Conservation (phyloP, 768 basidiomycete species). For the Hericium coralloides region DNA sequence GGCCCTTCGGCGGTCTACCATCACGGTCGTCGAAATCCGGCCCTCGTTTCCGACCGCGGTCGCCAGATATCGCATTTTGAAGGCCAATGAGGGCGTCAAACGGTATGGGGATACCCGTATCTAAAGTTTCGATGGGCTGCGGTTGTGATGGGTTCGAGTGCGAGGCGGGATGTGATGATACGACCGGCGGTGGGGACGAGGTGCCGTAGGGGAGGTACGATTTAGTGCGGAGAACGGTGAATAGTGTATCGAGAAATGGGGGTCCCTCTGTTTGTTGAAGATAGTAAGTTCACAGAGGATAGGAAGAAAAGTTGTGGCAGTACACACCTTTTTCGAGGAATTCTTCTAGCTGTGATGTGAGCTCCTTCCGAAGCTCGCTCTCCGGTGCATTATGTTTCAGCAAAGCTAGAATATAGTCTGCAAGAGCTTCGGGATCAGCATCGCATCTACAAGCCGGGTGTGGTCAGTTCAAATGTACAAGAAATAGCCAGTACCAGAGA, state of each 20-base stretch:
- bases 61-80: constrained; percentile 32
- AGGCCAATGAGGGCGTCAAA: constrained; percentile 53
- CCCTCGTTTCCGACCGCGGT: constrained; percentile 57
- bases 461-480: constrained; percentile 4
- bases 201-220: constrained; percentile 73
- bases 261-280: constrained; percentile 41
- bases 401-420: constrained; percentile 90
- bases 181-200: constrained; percentile 21
- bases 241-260: constrained; percentile 78
- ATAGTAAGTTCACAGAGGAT: constrained; percentile 5
- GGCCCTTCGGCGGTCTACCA: constrained; percentile 58
- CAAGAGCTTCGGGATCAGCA: constrained; percentile 88
- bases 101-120: constrained; percentile 75
- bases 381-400: constrained; percentile 85
- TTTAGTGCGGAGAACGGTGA: constrained; percentile 76
- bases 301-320: constrained; percentile 7
- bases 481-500: constrained; percentile 4
- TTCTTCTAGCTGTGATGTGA: constrained; percentile 73
- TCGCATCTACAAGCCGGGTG: constrained; percentile 62
- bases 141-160: neutral
- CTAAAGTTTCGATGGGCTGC: constrained; percentile 22
- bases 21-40: constrained; percentile 48
- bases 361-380: constrained; percentile 71
- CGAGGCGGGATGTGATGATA: constrained; percentile 17
- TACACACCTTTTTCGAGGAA: constrained; percentile 83